Evolutionary conservation across 2,329 filamentous ascomycete genomes (phyloP).

Genomic region (Claviceps africana): DNA sequence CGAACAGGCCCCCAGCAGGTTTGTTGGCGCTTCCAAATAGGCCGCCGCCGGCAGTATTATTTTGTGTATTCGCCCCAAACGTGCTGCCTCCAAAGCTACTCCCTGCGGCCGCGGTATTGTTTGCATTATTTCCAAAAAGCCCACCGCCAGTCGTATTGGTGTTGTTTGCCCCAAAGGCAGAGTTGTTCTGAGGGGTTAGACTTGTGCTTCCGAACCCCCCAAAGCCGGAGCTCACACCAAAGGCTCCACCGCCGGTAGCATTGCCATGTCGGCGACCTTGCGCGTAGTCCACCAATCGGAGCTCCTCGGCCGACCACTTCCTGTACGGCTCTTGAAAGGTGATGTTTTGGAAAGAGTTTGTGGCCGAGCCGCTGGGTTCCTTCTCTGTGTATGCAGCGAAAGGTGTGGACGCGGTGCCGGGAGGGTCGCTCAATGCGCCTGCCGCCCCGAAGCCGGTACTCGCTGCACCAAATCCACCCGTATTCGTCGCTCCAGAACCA

Average conservation of each 20-base stretch:
- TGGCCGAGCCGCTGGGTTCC: slow-evolving; percentile 40
- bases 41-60: slow-evolving; percentile 17
- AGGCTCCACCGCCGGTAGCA: slow-evolving; percentile 68
- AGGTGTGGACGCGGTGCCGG: slow-evolving; percentile 55
- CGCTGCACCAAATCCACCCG: slow-evolving; percentile 21
- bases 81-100: slow-evolving; percentile 17
- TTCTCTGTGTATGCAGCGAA: slow-evolving; percentile 63
- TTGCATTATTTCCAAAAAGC: slow-evolving; percentile 23
- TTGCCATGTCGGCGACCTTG: slow-evolving; percentile 78
- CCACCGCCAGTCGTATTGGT: slow-evolving; percentile 21
- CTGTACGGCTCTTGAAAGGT: slow-evolving; percentile 67
- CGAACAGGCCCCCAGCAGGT: slow-evolving; percentile 14
- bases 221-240: slow-evolving; percentile 48
- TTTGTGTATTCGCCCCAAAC: slow-evolving; percentile 25
- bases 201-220: slow-evolving; percentile 34
- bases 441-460: slow-evolving; percentile 34
- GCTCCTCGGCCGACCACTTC: slow-evolving; percentile 81
- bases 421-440: slow-evolving; percentile 35
- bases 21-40: slow-evolving; percentile 23
- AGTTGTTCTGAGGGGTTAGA: slow-evolving; percentile 13
- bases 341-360: slow-evolving; percentile 64
- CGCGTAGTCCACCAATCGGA: slow-evolving; percentile 74
- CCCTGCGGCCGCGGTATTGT: slow-evolving; percentile 17
- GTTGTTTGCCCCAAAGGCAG: slow-evolving; percentile 32
- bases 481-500: slow-evolving; percentile 23